Percentiles rank a stretch among this genome's conserved stretches.
phyloP scores from a whole-genome alignment of 495 filamentous ascomycete genomes.

The Tuber melanosporum region DNA sequence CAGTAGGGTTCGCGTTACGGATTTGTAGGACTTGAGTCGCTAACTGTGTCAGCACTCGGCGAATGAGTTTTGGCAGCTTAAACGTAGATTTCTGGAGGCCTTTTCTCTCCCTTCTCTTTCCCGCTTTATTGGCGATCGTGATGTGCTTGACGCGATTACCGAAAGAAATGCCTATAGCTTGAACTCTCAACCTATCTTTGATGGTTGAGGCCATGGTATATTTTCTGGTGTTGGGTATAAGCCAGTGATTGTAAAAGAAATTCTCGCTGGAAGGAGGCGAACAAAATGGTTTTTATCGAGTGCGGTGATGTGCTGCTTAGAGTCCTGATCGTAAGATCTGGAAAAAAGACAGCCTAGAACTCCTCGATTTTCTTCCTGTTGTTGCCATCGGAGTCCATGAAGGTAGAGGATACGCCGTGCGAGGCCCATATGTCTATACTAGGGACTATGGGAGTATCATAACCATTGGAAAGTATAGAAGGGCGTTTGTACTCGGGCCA shows the following conservation, averaged over 20 bases:
- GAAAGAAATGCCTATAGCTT: not conserved
- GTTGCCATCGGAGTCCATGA: not conserved
- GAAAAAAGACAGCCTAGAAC: not conserved
- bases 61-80: not conserved
- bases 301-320: not conserved
- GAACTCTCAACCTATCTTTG: not conserved
- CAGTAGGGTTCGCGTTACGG: not conserved
- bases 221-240: not conserved
- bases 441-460: not conserved
- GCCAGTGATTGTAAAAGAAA: not conserved
- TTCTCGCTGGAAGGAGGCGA: not conserved
- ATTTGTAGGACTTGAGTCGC: not conserved
- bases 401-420: not conserved
- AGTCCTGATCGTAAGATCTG: not conserved
- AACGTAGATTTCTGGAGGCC: not conserved
- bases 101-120: not conserved
- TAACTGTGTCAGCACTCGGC: not conserved
- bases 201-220: not conserved
- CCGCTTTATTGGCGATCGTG: not conserved
- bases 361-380: not conserved
- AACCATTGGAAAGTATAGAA: not conserved
- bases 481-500: not conserved
- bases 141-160: not conserved
- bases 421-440: not conserved
- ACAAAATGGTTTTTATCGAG: not conserved